Conservation (phyloP, 768 basidiomycete species). For the Lactarius sp. region DNA sequence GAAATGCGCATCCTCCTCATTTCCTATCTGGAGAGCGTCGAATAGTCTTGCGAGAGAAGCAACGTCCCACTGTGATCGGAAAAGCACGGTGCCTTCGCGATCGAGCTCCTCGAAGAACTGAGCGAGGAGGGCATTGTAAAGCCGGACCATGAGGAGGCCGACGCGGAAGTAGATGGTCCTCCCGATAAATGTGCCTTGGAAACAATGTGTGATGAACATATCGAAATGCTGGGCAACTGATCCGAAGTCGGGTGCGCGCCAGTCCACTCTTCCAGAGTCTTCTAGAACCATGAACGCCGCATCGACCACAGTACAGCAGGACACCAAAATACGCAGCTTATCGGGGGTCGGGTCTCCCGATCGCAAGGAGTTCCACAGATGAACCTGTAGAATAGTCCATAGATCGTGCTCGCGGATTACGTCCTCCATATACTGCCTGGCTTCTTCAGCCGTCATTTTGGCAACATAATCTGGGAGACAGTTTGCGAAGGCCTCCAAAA, state of each 20-base stretch:
- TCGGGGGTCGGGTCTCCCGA: neutral
- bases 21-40: neutral
- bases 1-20: neutral
- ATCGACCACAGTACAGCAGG: conserved; percentile 9
- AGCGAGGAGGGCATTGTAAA: neutral
- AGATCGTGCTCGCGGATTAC: neutral
- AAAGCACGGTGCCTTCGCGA: neutral
- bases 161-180: neutral
- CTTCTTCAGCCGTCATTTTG: no score
- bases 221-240: conserved; percentile 6
- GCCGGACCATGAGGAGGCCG: neutral
- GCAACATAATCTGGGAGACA: conserved; percentile 7
- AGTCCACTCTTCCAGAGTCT: conserved; percentile 3
- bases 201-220: neutral
- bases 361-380: conserved; percentile 1
- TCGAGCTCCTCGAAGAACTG: neutral
- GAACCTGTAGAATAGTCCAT: conserved; percentile 3
- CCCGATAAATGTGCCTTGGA: conserved; percentile 3
- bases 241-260: conserved; percentile 12
- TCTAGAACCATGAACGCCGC: neutral
- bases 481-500: conserved; percentile 2
- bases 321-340: conserved; percentile 4
- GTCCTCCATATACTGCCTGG: neutral
- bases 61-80: conserved; percentile 12
- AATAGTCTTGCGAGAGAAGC: conserved; percentile 8